Evolutionary conservation across 208 protist species (phyloP), one percentile per base, ranked within the genome.

Genomic region (Leishmania gerbilli): DNA sequence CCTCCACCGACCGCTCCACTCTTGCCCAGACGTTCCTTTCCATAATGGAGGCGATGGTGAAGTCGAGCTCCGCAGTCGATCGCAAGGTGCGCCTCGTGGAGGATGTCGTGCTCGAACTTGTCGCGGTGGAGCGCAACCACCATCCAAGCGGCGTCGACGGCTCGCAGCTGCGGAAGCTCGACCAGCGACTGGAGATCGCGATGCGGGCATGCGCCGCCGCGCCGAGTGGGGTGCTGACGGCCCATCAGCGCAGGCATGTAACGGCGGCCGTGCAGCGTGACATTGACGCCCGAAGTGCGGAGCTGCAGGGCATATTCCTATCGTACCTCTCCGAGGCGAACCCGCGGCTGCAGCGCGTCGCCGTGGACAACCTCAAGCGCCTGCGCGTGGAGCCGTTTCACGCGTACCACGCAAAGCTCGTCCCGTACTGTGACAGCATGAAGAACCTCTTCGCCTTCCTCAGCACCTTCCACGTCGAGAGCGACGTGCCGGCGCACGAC

Each of bases 381-480:
- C 88, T 98, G 19, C 89, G 91, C 74, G 91, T 96, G 27, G 79
- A 80, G 79, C 95, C 95, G 24, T 98, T 91, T 79, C 11, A 47
- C 67, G 81, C 83, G 27, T 90, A 96, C 79, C 83, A 95, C 86
- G 84, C 76, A 1, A 85, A 95, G 71, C 80, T 98, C 37, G 72
- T 81, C 37, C 95, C 95, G n/a, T 98, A 91, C 79, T 92, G 88
- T 79, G 95, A 95, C 79, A 88, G 77, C 24, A 91, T 92, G 84
- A 92, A 95, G 76, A 82, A 82, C n/a, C 86, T 96, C 37, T 98
- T 98, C 79, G 64, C 81, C 37, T 98, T 98, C 79, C 82, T 98
- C 34, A 84, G 85, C 58, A 90, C 92, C 13, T 98, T 98, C 71
- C 86, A 96, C 69, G 71, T 98, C 15, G 89, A 94, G 75, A 93